Percentiles rank a stretch among this genome's conserved stretches.
Evolutionary conservation across 2,329 filamentous ascomycete genomes (phyloP).

Genomic region (Pseudocercospora musae): DNA sequence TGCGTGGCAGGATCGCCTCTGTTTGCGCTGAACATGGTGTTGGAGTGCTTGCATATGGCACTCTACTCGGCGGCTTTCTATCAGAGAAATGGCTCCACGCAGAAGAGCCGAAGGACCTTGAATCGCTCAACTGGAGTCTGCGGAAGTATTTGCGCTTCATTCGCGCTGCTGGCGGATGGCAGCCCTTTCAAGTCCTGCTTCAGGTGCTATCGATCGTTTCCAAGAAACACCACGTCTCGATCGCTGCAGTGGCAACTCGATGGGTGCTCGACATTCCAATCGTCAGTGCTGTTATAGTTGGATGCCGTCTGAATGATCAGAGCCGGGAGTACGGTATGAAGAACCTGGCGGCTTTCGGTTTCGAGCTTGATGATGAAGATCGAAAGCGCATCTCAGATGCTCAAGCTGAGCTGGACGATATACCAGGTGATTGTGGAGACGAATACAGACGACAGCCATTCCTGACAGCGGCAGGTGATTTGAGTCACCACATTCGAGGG

Average conservation of each 20-base stretch:
- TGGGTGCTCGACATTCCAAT: constrained; percentile 1
- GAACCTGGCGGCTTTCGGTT: not conserved
- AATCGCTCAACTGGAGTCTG: constrained; percentile 1
- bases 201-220: not conserved
- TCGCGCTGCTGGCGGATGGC: not conserved
- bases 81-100: not conserved
- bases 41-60: constrained; percentile 2
- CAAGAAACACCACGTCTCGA: not conserved
- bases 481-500: not conserved
- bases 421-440: not conserved
- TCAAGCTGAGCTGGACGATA: not conserved
- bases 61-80: not conserved
- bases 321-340: not conserved
- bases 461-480: not conserved
- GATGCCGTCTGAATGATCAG: not conserved
- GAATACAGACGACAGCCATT: not conserved
- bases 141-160: constrained; percentile 5
- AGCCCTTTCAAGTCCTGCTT: not conserved
- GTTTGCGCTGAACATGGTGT: not conserved
- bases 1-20: not conserved
- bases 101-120: not conserved
- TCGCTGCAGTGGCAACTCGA: constrained; percentile 2
- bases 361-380: not conserved
- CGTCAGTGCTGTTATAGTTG: not conserved
- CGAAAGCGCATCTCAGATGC: not conserved